Evolutionary conservation across 2,329 filamentous ascomycete genomes (phyloP), one percentile per base, ranked within the genome.

Genomic region (Xylariaceae sp.): DNA sequence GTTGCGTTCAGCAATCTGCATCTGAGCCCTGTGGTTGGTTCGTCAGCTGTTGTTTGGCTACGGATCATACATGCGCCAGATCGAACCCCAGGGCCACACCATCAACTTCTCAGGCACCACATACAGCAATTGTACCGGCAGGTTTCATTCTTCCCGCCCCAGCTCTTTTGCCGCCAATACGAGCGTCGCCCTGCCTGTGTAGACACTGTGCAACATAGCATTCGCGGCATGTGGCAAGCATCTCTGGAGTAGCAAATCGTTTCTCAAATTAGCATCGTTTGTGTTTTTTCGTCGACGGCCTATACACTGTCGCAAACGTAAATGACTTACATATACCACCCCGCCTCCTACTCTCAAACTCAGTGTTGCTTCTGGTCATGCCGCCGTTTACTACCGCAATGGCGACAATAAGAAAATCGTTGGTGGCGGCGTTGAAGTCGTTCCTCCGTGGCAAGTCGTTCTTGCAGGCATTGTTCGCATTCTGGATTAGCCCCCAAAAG

Each of bases 361-460:
- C 39, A 43, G 38, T 45, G 39, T 42, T 43, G 45, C 45, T 56
- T 54, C 52, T 63, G 72, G 66, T 68, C 67, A 73, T 75, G 75
- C 74, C 70, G 69, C 68, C 74, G 60, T 68, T 81, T 74, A 69
- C 73, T 74, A 71, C 71, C 72, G 72, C 75, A 65, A 85, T 84
- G 80, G 70, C 75, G 63, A 74, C 72, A 44, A 68, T 85, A 59
- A 77, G 74, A 57, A 76, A 76, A 66, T 73, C 74, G 42, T 68
- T 85, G 60, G 59, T 80, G 53, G 71, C 77, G 56, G 80, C 78
- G 52, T 67, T 83, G 64, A 81, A 75, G 69, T 80, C 78, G 58
- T 71, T 85, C 48, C 68, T 82, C 44, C 73, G 75, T 45, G 81
- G 81, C 58, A 83, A 78, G 68, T 80, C 80, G 44, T 68, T 84